phyloP scores from a whole-genome alignment of 1,284 basidiomycete species.

The Apiotrichum laibachii region DNA sequence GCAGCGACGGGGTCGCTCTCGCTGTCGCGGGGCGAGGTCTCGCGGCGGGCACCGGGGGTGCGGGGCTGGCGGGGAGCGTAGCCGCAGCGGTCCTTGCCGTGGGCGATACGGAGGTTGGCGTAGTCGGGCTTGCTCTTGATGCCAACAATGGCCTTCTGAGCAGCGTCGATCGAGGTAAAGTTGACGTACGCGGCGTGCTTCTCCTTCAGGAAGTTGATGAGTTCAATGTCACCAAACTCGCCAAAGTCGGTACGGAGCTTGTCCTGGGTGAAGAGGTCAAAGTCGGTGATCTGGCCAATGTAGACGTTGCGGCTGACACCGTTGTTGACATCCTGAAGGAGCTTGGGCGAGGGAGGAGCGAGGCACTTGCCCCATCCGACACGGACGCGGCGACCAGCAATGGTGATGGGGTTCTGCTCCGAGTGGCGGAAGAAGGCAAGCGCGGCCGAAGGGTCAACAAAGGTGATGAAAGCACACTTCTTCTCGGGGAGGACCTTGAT shows the following conservation, averaged over 20 bases:
- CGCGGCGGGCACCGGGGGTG: constrained; percentile 13
- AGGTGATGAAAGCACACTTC: constrained; percentile 69
- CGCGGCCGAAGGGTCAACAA: constrained; percentile 82
- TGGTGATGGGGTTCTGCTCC: constrained; percentile 76
- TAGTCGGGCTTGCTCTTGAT: constrained; percentile 81
- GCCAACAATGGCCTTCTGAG: constrained; percentile 91
- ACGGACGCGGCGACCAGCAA: constrained; percentile 87
- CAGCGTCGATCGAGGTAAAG: constrained; percentile 85
- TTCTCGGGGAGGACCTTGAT: constrained; percentile 25
- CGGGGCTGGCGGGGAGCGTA: constrained; percentile 37
- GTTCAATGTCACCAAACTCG: constrained; percentile 86
- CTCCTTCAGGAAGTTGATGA: constrained; percentile 90
- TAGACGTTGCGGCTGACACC: constrained; percentile 94
- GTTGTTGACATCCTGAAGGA: constrained; percentile 75
- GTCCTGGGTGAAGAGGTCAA: constrained; percentile 79
- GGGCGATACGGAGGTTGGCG: constrained; percentile 74
- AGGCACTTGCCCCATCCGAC: constrained; percentile 93
- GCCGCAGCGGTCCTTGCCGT: constrained; percentile 92
- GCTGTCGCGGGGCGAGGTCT: constrained; percentile 16
- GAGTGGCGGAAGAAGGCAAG: constrained; percentile 89
- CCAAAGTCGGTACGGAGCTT: constrained; percentile 83
- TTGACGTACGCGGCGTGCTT: constrained; percentile 97
- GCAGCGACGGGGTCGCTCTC: constrained; percentile 21
- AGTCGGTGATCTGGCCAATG: constrained; percentile 88
- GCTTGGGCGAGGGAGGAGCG: constrained; percentile 72